Percentiles rank a stretch among this genome's conserved stretches.
Evolutionary conservation across 345 rosid genomes (phyloP).

Genomic region (Gossypioides kirkii): DNA sequence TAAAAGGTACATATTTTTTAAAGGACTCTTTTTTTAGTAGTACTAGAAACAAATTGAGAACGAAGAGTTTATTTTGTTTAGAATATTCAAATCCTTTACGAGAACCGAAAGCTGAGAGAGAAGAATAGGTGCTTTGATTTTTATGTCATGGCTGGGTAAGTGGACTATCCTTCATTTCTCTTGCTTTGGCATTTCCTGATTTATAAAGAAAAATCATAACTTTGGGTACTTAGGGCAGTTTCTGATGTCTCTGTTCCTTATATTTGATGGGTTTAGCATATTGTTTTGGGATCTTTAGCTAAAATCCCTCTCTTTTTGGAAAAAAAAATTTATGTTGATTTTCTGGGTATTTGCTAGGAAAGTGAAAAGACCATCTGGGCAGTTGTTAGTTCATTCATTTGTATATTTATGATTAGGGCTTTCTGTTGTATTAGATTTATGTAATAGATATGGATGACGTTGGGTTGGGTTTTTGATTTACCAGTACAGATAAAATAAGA

Average conservation of each 20-base stretch:
- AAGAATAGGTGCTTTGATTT: slow-evolving; percentile 1
- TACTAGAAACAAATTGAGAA: not conserved
- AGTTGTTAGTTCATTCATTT: not conserved
- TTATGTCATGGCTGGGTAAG: slow-evolving; percentile 12
- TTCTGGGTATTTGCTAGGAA: not conserved
- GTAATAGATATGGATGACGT: not conserved
- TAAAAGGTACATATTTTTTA: not conserved
- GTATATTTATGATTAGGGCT: not conserved
- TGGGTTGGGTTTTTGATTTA: slow-evolving; percentile 1
- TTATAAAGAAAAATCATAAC: not conserved
- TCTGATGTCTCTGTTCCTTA: not conserved
- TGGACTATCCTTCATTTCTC: not conserved
- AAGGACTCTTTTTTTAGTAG: no score
- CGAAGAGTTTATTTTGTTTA: not conserved
- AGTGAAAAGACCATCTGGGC: not conserved
- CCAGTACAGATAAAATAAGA: not conserved
- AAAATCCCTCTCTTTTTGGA: not conserved
- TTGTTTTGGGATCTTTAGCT: not conserved
- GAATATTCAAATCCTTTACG: not conserved
- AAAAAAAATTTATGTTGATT: not conserved
- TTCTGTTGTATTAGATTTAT: not conserved
- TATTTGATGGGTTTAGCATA: not conserved
- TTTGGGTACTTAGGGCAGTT: not conserved
- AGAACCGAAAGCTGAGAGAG: not conserved
- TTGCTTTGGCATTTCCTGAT: not conserved